phyloP scores from a whole-genome alignment of 2,329 filamentous ascomycete species.

The Aspergillus felis region DNA sequence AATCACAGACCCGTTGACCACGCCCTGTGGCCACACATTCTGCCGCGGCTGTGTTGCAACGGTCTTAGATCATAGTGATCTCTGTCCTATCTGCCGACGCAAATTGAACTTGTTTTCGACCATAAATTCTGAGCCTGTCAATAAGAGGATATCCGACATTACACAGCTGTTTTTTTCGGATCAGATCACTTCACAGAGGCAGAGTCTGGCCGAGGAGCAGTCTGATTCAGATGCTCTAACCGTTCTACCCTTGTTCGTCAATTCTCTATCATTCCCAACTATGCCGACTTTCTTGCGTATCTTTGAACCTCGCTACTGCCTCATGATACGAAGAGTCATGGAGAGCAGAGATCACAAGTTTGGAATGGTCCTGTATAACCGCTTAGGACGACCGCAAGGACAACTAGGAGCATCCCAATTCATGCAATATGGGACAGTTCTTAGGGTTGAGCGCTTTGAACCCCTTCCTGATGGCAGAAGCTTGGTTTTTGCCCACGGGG shows the following conservation, averaged over 20 bases:
- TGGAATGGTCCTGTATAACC: slow-evolving; percentile 76
- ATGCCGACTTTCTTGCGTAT: slow-evolving; percentile 85
- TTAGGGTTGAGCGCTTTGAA: slow-evolving; percentile 71
- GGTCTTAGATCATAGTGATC: slow-evolving; percentile 69
- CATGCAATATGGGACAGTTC: slow-evolving; percentile 70
- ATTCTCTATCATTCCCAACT: slow-evolving; percentile 73
- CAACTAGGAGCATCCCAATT: slow-evolving; percentile 56
- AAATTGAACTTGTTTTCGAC: slow-evolving; percentile 53
- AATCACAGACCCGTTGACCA: slow-evolving; percentile 78
- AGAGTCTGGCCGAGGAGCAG: slow-evolving; percentile 55
- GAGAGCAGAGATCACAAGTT: slow-evolving; percentile 69
- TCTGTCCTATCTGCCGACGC: slow-evolving; percentile 78
- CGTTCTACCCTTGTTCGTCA: slow-evolving; percentile 72
- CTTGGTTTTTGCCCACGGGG: slow-evolving; percentile 71
- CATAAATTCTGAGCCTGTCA: slow-evolving; percentile 51
- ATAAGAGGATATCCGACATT: slow-evolving; percentile 60
- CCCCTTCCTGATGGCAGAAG: slow-evolving; percentile 76
- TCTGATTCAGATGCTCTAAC: slow-evolving; percentile 52
- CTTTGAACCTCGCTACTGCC: slow-evolving; percentile 85
- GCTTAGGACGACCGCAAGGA: slow-evolving; percentile 49
- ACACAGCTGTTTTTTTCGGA: slow-evolving; percentile 67
- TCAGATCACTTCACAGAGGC: slow-evolving; percentile 55
- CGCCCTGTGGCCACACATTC: slow-evolving; percentile 83
- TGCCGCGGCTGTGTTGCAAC: slow-evolving; percentile 75
- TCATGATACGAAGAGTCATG: slow-evolving; percentile 80